These are phyloP conservation scores for Fusarium algeriense DNA, from an alignment of 2,329 filamentous ascomycete genomes.

Conservation along the genomic window DNA sequence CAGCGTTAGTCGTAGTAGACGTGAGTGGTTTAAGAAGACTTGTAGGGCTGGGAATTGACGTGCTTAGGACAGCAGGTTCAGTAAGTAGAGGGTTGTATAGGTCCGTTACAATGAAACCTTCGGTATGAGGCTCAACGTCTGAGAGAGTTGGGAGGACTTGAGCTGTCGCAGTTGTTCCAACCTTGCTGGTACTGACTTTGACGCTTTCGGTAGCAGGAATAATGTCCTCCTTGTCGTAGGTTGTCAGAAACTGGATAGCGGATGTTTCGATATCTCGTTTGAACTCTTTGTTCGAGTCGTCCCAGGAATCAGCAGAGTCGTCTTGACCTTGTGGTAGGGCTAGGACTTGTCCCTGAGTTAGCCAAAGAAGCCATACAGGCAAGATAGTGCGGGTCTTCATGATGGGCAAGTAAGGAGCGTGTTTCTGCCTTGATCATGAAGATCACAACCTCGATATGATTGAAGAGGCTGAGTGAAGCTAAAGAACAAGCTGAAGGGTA, in stretches of 20 bases:
- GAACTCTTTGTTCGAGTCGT: conserved; percentile 29
- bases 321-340: conserved; percentile 30
- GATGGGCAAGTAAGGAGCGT: conserved; percentile 19
- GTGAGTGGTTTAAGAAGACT: conserved; percentile 48
- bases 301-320: conserved; percentile 8
- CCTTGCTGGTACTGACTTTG: conserved; percentile 43
- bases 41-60: conserved; percentile 54
- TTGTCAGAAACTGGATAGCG: conserved; percentile 41
- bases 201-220: conserved; percentile 47
- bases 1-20: conserved; percentile 41
- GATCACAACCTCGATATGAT: conserved; percentile 25
- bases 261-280: conserved; percentile 41
- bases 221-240: conserved; percentile 45
- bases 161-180: conserved; percentile 44
- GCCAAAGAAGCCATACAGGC: conserved; percentile 47
- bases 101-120: conserved; percentile 47
- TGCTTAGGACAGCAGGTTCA: conserved; percentile 30
- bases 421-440: conserved; percentile 15
- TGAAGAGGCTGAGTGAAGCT: conserved; percentile 20
- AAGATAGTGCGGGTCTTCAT: conserved; percentile 42
- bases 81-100: conserved; percentile 37
- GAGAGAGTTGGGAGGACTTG: conserved; percentile 49
- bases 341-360: conserved; percentile 43
- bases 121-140: conserved; percentile 49
- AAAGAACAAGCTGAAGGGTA: conserved; percentile 2